Percentiles rank a stretch among this genome's conserved stretches.
These are phyloP conservation scores for Malassezia sp. DNA, from an alignment of 1,284 basidiomycete genomes.

Conservation along the genomic window DNA sequence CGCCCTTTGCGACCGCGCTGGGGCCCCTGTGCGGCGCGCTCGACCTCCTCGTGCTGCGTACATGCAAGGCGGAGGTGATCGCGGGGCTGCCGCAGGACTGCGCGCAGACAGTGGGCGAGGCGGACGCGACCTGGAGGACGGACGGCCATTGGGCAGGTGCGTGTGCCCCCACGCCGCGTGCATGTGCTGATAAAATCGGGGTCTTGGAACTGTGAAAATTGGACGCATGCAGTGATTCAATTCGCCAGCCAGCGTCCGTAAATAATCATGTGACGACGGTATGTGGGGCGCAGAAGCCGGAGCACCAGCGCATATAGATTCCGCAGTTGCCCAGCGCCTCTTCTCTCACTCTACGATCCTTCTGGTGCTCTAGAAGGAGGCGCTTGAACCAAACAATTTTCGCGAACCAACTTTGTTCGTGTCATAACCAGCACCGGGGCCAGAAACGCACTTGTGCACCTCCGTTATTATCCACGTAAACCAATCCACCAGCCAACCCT, in stretches of 20 bases:
- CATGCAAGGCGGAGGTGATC: constrained; percentile 74
- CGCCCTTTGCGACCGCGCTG: constrained; percentile 65
- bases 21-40: constrained; percentile 63
- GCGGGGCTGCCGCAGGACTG: constrained; percentile 33
- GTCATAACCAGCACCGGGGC: constrained; percentile 40
- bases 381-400: constrained; percentile 27
- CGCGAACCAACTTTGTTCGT: constrained; percentile 43
- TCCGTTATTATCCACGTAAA: constrained; percentile 33
- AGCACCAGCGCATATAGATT: too few species aligned
- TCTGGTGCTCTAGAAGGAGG: constrained; percentile 9
- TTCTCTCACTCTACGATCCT: neutral
- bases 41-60: constrained; percentile 71
- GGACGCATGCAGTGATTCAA: constrained; percentile 7
- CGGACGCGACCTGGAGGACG: constrained; percentile 35
- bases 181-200: too few species aligned
- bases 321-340: neutral
- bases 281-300: too few species aligned
- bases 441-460: constrained; percentile 40
- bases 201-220: too few species aligned
- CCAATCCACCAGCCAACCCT: neutral
- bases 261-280: neutral
- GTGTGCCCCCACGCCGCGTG: neutral
- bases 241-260: neutral
- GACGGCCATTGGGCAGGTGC: constrained; percentile 35
- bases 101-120: constrained; percentile 21